Conservation (phyloP, 805 yeast species). For the Yarrowia osloensis region DNA sequence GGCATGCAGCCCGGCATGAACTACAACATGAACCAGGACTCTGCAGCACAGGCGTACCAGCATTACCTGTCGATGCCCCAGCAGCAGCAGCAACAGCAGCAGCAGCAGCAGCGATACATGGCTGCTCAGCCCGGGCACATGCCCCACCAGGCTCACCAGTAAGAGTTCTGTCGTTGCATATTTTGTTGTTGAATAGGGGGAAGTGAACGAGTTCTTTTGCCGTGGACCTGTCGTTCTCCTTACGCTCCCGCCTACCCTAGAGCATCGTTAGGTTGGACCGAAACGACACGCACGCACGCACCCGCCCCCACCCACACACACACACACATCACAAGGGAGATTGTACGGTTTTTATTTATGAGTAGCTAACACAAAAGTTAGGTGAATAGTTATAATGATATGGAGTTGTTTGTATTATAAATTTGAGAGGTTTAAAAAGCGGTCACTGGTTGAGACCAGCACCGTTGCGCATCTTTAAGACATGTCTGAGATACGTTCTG, state of each 20-base stretch:
- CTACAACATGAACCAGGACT: slow-evolving; percentile 49
- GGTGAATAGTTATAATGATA: slow-evolving; percentile 26
- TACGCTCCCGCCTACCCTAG: not conserved
- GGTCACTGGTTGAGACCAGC: no score
- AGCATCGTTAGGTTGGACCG: not conserved
- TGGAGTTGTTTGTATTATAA: slow-evolving; percentile 10
- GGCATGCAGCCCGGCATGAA: slow-evolving; percentile 43
- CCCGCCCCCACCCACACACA: not conserved
- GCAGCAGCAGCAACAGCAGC: slow-evolving; percentile 38
- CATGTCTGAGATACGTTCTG: not conserved
- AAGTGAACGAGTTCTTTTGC: not conserved
- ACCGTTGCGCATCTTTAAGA: no score
- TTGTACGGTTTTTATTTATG: slow-evolving; percentile 23
- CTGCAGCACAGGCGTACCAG: slow-evolving; percentile 58
- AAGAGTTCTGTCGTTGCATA: not conserved
- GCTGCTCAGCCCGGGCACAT: slow-evolving; percentile 34
- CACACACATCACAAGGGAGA: slow-evolving; percentile 1
- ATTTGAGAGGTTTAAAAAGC: no score
- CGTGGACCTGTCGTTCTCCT: not conserved
- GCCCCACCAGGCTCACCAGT: slow-evolving; percentile 30
- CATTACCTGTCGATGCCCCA: slow-evolving; percentile 52
- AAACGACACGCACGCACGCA: not conserved
- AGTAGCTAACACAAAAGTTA: slow-evolving; percentile 23
- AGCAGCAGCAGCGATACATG: slow-evolving; percentile 40
- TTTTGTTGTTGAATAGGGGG: not conserved